Evolutionary conservation across 306 rosid genomes (phyloP), one percentile per base, ranked within the genome.

Genomic region (Begonia peltatifolia): DNA sequence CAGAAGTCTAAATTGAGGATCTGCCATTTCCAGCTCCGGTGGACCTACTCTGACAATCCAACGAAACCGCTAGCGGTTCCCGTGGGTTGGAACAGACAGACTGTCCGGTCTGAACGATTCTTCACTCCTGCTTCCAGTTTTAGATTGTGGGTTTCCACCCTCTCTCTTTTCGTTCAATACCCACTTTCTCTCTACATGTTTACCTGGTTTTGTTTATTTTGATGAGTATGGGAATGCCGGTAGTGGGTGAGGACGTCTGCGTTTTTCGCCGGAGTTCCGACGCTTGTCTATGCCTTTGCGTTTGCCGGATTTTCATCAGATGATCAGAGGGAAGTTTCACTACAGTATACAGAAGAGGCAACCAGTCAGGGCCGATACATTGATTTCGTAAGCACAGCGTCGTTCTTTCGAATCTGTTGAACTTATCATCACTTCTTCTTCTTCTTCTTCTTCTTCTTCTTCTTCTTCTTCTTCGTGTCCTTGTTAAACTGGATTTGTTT

Each of bases 241-340:
- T 20, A 20, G 23, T 20, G 38, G 38, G 9, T 30, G 66, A 63
- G 68, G 52, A 22, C 60, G 69, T 73, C 61, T 59, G 48, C 73
- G 68, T 55, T 50, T 62, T 58, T 61, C 14, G 46, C 38, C 17
- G 56, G 51, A 68, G 62, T 70, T 68, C 59, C 62, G 47, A n/a
- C 54, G 52, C 57, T 50, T 53, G 66, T 65, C 55, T 65, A 86
- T 90, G 99, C 95, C 99, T 74, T 63, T 90, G 95, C 95, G 94
- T 74, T 61, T 86, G 14, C 81, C 84, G 42, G 97, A 90, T 77
- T 76, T 86, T 35, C 83, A 76, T 68, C 82, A 84, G 55, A 53
- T 80, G 63, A 73, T 83, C 44, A 74, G 75, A 70, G 78, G 74
- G 53, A 79, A 74, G 55, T 69, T 77, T 63, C 85, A 74, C 57